phyloP scores from a whole-genome alignment of 441 rosid genomes.

The Eutrema salsugineum region DNA sequence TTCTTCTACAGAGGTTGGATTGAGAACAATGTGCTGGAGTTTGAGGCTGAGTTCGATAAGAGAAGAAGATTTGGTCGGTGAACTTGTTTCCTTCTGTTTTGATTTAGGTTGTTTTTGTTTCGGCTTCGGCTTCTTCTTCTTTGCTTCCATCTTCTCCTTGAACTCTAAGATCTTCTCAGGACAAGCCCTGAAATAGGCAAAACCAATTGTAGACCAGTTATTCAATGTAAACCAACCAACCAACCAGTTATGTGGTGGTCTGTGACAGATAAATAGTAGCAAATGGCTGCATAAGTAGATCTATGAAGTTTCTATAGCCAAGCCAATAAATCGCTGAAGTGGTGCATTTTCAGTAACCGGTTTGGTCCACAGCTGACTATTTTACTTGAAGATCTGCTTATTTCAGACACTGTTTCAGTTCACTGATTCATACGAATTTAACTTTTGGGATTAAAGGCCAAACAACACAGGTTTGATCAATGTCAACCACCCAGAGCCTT shows the following conservation, averaged over 20 bases:
- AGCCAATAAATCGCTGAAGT: neutral
- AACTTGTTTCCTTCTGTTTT: constrained; percentile 37
- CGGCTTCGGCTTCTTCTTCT: constrained; percentile 37
- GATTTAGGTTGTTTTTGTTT: constrained; percentile 40
- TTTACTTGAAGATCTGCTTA: too few relatives aligned
- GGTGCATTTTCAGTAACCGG: neutral
- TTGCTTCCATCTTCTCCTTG: constrained; percentile 50
- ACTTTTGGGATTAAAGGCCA: neutral
- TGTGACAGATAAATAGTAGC: neutral
- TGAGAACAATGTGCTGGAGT: constrained; percentile 59
- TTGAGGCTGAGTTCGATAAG: constrained; percentile 45
- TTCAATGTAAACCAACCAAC: neutral
- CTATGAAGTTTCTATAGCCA: neutral
- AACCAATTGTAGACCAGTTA: neutral
- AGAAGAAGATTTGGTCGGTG: constrained; percentile 22
- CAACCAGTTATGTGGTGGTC: neutral
- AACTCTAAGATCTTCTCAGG: constrained; percentile 77
- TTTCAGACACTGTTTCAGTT: neutral
- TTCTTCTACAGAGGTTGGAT: constrained; percentile 28
- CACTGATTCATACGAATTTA: neutral
- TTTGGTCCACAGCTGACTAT: neutral
- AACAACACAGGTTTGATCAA: neutral
- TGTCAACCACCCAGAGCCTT: neutral
- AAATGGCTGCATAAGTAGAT: neutral
- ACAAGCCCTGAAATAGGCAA: constrained; percentile 56